These are phyloP conservation scores for Tarenaya hassleriana DNA, from an alignment of 345 rosid genomes.

Conservation along the genomic window DNA sequence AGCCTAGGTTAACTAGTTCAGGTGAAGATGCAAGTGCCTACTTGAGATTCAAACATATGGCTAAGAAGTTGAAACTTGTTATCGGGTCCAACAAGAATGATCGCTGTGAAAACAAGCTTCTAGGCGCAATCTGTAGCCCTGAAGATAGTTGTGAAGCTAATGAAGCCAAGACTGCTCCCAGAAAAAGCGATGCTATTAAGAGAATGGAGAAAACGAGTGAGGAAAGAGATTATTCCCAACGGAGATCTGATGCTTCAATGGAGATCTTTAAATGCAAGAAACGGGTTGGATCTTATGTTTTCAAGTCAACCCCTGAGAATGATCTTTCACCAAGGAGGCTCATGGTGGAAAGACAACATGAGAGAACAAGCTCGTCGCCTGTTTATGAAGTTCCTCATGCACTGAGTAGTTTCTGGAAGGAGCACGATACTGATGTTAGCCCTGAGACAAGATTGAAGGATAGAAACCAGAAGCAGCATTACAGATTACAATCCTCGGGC, in stretches of 20 bases:
- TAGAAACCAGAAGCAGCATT: slow-evolving; percentile 31
- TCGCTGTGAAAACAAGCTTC: slow-evolving; percentile 10
- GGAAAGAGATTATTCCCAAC: too few species aligned
- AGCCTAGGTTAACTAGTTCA: slow-evolving; percentile 33
- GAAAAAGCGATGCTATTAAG: too few species aligned
- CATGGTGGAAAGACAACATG: slow-evolving; percentile 26
- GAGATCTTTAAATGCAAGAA: too few species aligned
- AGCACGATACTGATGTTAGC: too few species aligned
- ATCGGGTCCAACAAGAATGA: slow-evolving; percentile 34
- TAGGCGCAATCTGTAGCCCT: too few species aligned
- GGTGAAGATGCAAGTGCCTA: slow-evolving; percentile 31
- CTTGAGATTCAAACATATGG: slow-evolving; percentile 48
- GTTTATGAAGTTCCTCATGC: slow-evolving; percentile 38
- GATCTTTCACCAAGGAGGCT: slow-evolving; percentile 30
- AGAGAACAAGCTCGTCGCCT: slow-evolving; percentile 34
- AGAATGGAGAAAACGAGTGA: too few species aligned
- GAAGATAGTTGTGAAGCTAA: too few species aligned
- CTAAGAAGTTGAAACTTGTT: slow-evolving; percentile 16
- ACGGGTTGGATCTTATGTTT: too few species aligned
- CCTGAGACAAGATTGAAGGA: slow-evolving; percentile 30
- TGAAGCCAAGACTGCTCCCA: too few species aligned
- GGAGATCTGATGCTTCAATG: too few species aligned
- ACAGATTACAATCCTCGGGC: slow-evolving; percentile 24
- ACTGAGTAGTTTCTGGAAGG: slow-evolving; percentile 26
- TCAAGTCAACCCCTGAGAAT: slow-evolving; percentile 24